These are phyloP conservation scores for Blastobotrys indianensis DNA, from an alignment of 1,139 yeast genomes.

Conservation along the genomic window DNA sequence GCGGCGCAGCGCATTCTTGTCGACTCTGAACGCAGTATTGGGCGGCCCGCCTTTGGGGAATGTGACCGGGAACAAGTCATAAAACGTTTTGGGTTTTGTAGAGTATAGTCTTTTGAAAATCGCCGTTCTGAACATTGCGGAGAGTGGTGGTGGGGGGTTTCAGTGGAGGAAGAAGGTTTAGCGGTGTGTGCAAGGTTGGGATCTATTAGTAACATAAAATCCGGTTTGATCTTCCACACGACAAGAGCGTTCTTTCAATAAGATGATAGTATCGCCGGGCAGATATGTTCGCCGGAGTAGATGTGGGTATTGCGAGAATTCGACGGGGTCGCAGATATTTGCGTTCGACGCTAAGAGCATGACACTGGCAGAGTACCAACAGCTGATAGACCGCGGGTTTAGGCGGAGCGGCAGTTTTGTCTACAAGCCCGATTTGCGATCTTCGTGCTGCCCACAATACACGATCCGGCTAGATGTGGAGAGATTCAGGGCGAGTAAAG, in stretches of 20 bases:
- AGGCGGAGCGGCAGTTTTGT: slow-evolving; percentile 72
- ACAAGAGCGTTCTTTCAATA: too few species aligned
- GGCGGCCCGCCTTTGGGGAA: slow-evolving; percentile 71
- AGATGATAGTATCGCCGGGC: slow-evolving; percentile 15
- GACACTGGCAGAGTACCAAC: slow-evolving; percentile 52
- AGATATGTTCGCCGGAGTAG: slow-evolving; percentile 32
- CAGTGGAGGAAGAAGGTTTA: too few species aligned
- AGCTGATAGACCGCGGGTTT: slow-evolving; percentile 62
- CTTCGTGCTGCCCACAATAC: slow-evolving; percentile 77
- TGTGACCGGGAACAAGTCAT: slow-evolving; percentile 65
- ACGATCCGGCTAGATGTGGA: slow-evolving; percentile 62
- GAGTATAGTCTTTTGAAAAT: not conserved
- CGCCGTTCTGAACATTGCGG: not conserved
- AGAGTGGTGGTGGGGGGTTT: too few species aligned
- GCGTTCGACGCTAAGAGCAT: slow-evolving; percentile 43
- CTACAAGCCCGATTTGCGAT: slow-evolving; percentile 65
- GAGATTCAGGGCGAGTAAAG: slow-evolving; percentile 50
- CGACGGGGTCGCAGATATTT: slow-evolving; percentile 39
- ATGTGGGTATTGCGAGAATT: slow-evolving; percentile 48
- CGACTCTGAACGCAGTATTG: slow-evolving; percentile 51
- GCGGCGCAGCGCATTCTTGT: slow-evolving; percentile 50
- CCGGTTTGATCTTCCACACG: too few species aligned
- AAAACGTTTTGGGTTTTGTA: slow-evolving; percentile 29
- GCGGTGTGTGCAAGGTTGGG: too few species aligned
- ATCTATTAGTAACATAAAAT: too few species aligned